Evolutionary conservation across 345 rosid genomes (phyloP), one percentile per base, ranked within the genome.

Genomic region (Syzygium aqueum): DNA sequence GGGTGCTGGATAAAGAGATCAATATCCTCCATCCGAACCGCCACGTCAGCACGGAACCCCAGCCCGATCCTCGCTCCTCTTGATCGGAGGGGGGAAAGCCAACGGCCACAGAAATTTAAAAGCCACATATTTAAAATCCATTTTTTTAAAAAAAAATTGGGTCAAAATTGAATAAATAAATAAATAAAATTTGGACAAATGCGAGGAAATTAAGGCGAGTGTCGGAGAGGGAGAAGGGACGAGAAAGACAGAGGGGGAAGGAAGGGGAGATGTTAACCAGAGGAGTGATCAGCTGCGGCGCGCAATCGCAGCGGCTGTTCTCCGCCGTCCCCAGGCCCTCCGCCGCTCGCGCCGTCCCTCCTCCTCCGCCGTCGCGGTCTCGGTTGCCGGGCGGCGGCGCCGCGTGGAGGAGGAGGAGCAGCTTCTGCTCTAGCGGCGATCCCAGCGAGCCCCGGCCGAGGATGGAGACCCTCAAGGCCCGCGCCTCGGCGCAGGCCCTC

Each of bases 401-500:
- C 84, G 40, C 83, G 40, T 43, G 82, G 51, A 87, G 82, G 51
- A 87, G 82, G 51, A 87, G 49, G 82, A 73, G 82, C 82, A 10
- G 82, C 49, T 73, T 73, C 82, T 37, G 82, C 15, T 73, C 0
- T 37, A 73, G 82, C 49, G 49, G 82, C 82, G 22, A 73, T 37
- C 46, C 78, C 54, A 43, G 46, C 46, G 65, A 54, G n/a, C 37
- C 86, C 86, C 50, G 37, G 67, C 84, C 61, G 30, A 91, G 90
- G 88, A 94, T 89, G 95, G 91, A 89, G 80, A 84, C 25, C 84
- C 77, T 90, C 37, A 90, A 88, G 10, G 59, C 92, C 30, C 89
- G 90, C 73, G 96, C 93, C 56, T 89, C 96, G 11, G 92, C 98
- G 6, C 93, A 92, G 89, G 97, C 97, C 53, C 92, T 97, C 86